phyloP scores from a whole-genome alignment of 371 early-diverging fungal genomes.

The Rhizomucor pusillus region DNA sequence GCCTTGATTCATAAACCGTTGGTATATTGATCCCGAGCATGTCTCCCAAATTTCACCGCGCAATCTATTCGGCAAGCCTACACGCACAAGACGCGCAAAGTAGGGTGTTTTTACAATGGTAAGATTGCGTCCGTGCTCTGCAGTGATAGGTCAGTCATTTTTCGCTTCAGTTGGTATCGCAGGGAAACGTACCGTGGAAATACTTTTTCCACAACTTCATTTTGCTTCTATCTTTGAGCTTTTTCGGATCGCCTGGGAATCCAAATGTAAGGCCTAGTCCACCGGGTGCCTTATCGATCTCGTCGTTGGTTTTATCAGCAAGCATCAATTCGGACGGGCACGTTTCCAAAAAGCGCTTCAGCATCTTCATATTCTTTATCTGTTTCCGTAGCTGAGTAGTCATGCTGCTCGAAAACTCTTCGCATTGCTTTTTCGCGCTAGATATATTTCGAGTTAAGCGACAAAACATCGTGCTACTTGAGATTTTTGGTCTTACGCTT shows the following conservation, averaged over 20 bases:
- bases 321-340: constrained; percentile 76
- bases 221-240: constrained; percentile 75
- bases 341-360: constrained; percentile 80
- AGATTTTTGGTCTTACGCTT: constrained; percentile 28
- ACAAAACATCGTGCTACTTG: neutral
- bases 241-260: constrained; percentile 80
- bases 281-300: constrained; percentile 33
- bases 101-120: constrained; percentile 79
- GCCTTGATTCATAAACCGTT: constrained; percentile 83
- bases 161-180: neutral
- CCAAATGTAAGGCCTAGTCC: constrained; percentile 88
- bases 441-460: neutral
- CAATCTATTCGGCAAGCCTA: constrained; percentile 88
- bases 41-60: constrained; percentile 97
- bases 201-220: constrained; percentile 77
- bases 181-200: constrained; percentile 40
- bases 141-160: neutral
- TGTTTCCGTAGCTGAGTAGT: constrained; percentile 55
- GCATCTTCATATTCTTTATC: constrained; percentile 71
- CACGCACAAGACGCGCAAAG: constrained; percentile 86
- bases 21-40: constrained; percentile 86
- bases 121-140: constrained; percentile 88
- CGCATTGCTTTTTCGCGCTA: constrained; percentile 33
- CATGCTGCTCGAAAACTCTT: constrained; percentile 52
- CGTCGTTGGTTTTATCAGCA: constrained; percentile 51